Percentiles rank a stretch among this genome's conserved stretches.
phyloP scores from a whole-genome alignment of 352 stramenopile genomes.

The Aphanomyces euteiches region DNA sequence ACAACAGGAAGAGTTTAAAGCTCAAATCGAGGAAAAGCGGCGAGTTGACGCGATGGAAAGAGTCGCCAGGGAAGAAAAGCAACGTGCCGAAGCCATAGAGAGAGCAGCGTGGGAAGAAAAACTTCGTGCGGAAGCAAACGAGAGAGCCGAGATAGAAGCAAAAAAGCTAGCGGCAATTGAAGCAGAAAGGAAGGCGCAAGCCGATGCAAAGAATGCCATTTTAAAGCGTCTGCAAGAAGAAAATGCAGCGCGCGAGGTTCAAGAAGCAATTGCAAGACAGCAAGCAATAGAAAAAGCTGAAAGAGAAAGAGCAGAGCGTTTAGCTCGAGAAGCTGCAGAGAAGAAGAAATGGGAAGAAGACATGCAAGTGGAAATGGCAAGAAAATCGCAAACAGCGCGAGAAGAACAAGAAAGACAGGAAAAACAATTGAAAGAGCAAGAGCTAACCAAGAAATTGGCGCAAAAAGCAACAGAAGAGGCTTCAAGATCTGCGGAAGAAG shows the following conservation, averaged over 20 bases:
- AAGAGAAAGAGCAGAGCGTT: background rate
- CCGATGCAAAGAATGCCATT: background rate
- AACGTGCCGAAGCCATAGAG: background rate
- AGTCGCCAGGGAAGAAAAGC: background rate
- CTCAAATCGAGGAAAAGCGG: background rate
- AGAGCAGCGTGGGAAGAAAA: background rate
- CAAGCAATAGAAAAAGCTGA: background rate
- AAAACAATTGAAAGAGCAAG: background rate
- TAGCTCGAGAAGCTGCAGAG: background rate
- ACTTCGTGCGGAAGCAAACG: background rate
- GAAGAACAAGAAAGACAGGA: background rate
- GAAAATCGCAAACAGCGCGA: background rate
- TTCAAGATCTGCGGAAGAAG: background rate
- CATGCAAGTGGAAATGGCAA: background rate
- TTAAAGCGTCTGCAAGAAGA: background rate
- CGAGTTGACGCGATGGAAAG: background rate
- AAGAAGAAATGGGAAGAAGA: conserved; percentile 4
- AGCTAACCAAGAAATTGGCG: background rate
- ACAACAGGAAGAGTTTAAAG: background rate
- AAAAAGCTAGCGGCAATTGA: background rate
- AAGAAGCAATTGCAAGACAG: conserved; percentile 10
- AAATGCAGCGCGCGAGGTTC: background rate
- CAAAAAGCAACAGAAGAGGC: conserved; percentile 1
- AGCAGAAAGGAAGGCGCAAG: background rate
- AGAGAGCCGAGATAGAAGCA: background rate